Percentiles rank a stretch among this genome's conserved stretches.
These are phyloP conservation scores for Ceratopteris richardii DNA, from an alignment of 75 land plant species.

Conservation along the genomic window DNA sequence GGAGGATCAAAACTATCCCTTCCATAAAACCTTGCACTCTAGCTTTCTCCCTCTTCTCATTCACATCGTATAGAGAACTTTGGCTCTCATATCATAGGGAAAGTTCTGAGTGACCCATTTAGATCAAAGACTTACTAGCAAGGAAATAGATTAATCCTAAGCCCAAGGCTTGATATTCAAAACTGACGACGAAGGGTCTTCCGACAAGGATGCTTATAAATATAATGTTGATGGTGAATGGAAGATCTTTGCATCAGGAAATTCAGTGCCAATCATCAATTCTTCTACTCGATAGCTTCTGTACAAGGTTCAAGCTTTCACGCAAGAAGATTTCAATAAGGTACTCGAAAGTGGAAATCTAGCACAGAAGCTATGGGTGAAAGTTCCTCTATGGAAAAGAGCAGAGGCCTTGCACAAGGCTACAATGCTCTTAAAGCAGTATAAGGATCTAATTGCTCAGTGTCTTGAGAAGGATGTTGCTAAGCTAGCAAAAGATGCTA, in stretches of 20 bases:
- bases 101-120: too few relatives aligned
- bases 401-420: slow-evolving; percentile 86
- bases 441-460: slow-evolving; percentile 72
- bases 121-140: too few relatives aligned
- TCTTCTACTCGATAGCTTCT: slow-evolving; percentile 7
- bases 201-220: slow-evolving; percentile 12
- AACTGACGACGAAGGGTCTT: slow-evolving; percentile 6
- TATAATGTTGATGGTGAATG: slow-evolving; percentile 22
- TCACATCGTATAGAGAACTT: too few relatives aligned
- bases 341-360: slow-evolving; percentile 54
- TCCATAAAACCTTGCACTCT: too few relatives aligned
- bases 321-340: slow-evolving; percentile 90
- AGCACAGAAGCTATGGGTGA: slow-evolving; percentile 79
- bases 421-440: slow-evolving; percentile 78
- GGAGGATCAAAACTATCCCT: too few relatives aligned
- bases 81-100: too few relatives aligned
- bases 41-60: too few relatives aligned
- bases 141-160: too few relatives aligned
- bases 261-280: slow-evolving; percentile 12
- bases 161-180: too few relatives aligned
- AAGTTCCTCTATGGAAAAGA: slow-evolving; percentile 87
- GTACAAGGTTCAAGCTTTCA: slow-evolving; percentile 59
- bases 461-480: slow-evolving; percentile 89
- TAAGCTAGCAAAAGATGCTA: slow-evolving; percentile 79
- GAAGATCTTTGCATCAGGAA: slow-evolving; percentile 13